Base-by-base conservation (phyloP, 805 yeast species). In the Saccharomycopsis sp. region DNA sequence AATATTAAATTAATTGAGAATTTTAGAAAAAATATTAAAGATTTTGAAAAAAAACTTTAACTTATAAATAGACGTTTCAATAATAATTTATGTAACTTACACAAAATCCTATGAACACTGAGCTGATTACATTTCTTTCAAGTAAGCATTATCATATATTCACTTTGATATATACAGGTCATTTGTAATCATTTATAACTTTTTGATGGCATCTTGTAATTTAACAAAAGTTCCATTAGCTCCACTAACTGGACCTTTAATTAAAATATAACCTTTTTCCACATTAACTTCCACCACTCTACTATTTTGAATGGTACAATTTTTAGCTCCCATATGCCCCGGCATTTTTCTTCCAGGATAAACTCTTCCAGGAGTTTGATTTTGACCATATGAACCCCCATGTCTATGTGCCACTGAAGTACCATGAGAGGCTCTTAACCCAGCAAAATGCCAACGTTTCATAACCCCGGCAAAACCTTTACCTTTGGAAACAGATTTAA, bases 341-440 rank as follows among this genome's bases (percentile, higher is more conserved):
- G 97, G 94, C 98, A 92, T 89, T 63, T 87, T 89, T 66, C 85
- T 88, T 19, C 96, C 97, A 13, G 96, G 97, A 47, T 87, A 67
- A 39, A 87, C 85, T 67, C 98, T 82, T 55, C 95, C 96, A 12
- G 98, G 98, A 47, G 85, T 81, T 50, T 92, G 94, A 55, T 84
- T 83, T 60, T 80, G 86, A 74, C 98, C 98, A 53, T 82, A 87
- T 25, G 96, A 88, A 72, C 98, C 98, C 53, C 94, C 95, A 43
- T 87, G 78, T 71, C 98, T 81, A 60, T 92, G 97, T 28, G 89
- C 80, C 37, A 73, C 67, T 21, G 98, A 85, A 20, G 84, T 88
- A 81, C 98, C 98, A 61, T 92, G 98, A 1, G 96, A 70, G 5
- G 96, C 96, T 32, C 76, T 73, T 60, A 83, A 74, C 70, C 98